Conservation (phyloP, 176 grass and related monocot genomes). For the Avena sativa region DNA sequence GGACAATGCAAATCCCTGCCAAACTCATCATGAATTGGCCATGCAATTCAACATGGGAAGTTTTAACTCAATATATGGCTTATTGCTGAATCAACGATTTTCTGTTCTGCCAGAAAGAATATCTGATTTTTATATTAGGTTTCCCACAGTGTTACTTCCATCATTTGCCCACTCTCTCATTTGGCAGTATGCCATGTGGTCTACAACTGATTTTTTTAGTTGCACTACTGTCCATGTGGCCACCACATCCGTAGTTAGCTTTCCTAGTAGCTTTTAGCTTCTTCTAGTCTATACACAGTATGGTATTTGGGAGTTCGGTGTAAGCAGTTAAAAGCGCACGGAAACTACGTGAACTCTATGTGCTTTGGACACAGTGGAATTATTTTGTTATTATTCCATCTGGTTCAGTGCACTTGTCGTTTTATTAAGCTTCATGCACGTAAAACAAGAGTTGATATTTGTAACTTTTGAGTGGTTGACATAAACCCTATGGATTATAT, state of each 20-base stretch:
- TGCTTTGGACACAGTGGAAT: not conserved
- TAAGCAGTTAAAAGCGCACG: not conserved
- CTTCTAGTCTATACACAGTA: not conserved
- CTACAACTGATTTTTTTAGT: not conserved
- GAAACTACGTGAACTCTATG: not conserved
- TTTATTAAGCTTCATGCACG: constrained; percentile 15
- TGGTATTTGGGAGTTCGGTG: not conserved
- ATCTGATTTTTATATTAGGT: not conserved
- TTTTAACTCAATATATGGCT: not conserved
- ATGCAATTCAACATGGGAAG: constrained; percentile 11
- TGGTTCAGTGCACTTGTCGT: not conserved
- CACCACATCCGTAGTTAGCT: not conserved
- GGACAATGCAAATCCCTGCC: not conserved
- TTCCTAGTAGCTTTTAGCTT: not conserved
- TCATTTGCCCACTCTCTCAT: constrained; percentile 16
- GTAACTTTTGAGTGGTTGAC: not conserved
- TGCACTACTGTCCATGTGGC: not conserved
- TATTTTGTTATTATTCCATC: constrained; percentile 8
- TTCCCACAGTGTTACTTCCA: not conserved
- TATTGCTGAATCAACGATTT: constrained; percentile 4
- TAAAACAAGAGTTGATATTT: constrained; percentile 26
- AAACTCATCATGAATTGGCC: not conserved
- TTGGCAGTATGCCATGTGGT: constrained; percentile 23
- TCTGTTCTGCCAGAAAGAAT: not conserved
- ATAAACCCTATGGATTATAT: not conserved